A percentile compares a stretch with the other conserved stretches of the same genome.
Evolutionary conservation across 352 stramenopile species (phyloP).

Genomic region (Phytophthora multivora): DNA sequence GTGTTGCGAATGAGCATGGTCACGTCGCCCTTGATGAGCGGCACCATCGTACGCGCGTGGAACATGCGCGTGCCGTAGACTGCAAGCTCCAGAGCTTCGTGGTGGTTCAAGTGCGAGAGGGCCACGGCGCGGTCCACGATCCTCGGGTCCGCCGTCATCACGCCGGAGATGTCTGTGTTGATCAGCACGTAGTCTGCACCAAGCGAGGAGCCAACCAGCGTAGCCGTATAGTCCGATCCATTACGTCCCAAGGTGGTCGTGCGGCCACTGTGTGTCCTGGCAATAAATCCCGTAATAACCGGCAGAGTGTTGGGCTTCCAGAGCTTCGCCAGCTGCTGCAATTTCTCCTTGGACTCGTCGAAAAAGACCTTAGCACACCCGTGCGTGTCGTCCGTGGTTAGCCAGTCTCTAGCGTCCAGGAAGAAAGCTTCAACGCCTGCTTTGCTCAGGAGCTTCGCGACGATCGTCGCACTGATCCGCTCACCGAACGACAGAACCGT

Average conservation of each 20-base stretch:
- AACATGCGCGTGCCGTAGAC: conserved; percentile 89
- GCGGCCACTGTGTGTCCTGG: conserved; percentile 52
- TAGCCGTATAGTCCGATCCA: conserved; percentile 86
- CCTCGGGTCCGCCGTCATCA: conserved; percentile 82
- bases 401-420: conserved; percentile 73
- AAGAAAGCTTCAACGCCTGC: conserved; percentile 68
- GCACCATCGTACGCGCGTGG: conserved; percentile 85
- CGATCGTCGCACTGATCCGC: conserved; percentile 73
- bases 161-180: conserved; percentile 84
- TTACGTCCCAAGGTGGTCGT: conserved; percentile 86
- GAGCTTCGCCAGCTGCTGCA: conserved; percentile 42
- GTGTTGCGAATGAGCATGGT: conserved; percentile 89
- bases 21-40: conserved; percentile 77
- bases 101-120: conserved; percentile 78
- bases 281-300: conserved; percentile 85
- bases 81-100: conserved; percentile 81
- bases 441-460: conserved; percentile 64
- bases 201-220: conserved; percentile 72
- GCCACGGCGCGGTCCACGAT: conserved; percentile 78
- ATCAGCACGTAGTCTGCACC: conserved; percentile 83
- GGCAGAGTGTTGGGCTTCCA: conserved; percentile 57
- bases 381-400: conserved; percentile 73
- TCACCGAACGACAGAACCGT: conserved; percentile 83
- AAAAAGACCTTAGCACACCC: conserved; percentile 83
- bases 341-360: conserved; percentile 73